A percentile compares a stretch with the other conserved stretches of the same genome.
phyloP scores from a whole-genome alignment of 2,329 filamentous ascomycete species.

The Colletotrichum sp. region DNA sequence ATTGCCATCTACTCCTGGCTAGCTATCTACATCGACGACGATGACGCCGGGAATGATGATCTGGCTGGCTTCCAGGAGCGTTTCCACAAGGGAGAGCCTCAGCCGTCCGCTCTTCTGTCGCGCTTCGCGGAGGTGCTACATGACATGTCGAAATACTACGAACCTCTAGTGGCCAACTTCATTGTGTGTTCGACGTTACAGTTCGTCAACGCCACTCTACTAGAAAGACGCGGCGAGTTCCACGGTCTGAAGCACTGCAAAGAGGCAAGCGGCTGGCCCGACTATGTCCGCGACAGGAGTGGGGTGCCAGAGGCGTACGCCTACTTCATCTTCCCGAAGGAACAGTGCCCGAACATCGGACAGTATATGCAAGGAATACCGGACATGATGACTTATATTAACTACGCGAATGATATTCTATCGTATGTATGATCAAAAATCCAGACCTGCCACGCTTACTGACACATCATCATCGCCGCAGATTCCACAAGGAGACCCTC shows the following conservation, averaged over 20 bases:
- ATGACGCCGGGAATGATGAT: neutral
- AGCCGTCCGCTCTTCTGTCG: neutral
- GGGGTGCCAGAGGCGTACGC: neutral
- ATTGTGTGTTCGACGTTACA: neutral
- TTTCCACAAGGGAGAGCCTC: neutral
- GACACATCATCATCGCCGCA: neutral
- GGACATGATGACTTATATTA: neutral
- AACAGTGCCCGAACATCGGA: neutral
- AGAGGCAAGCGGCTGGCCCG: neutral
- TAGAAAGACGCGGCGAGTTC: neutral
- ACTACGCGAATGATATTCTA: neutral
- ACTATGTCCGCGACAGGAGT: neutral
- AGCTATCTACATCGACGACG: neutral
- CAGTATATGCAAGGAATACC: neutral
- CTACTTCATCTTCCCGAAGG: neutral
- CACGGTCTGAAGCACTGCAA: neutral
- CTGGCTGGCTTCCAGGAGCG: neutral
- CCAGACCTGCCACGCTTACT: neutral
- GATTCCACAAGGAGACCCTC: neutral
- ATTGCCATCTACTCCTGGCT: neutral
- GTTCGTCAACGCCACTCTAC: fast-evolving
- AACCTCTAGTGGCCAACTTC: neutral
- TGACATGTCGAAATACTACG: neutral
- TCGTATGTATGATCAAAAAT: neutral
- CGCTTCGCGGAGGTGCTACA: neutral